A percentile compares a stretch with the other conserved stretches of the same genome.
These are phyloP conservation scores for Telfairia occidentalis DNA, from an alignment of 331 rosid species.

Conservation along the genomic window DNA sequence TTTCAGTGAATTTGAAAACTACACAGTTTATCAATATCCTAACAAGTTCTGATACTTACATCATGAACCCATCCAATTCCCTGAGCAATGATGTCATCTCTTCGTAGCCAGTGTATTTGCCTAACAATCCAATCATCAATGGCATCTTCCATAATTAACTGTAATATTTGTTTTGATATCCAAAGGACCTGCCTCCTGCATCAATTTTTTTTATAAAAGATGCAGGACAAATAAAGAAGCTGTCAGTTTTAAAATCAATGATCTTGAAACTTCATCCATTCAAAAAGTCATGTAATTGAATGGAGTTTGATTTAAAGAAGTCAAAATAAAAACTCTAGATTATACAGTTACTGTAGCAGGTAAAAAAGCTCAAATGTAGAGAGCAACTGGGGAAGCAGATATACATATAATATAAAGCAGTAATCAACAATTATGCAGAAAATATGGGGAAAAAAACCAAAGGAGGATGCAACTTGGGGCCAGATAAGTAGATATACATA, in stretches of 20 bases:
- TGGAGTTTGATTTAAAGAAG: neutral
- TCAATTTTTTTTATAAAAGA: conserved; percentile 9
- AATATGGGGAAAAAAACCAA: neutral
- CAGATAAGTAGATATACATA: neutral
- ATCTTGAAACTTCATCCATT: neutral
- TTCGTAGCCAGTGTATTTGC: conserved; percentile 83
- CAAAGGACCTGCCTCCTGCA: conserved; percentile 95
- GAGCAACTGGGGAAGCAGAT: neutral
- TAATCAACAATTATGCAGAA: conserved; percentile 1
- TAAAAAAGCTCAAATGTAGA: neutral
- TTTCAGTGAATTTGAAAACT: conserved; percentile 7
- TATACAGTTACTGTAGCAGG: neutral
- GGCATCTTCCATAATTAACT: conserved; percentile 90
- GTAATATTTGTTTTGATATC: conserved; percentile 95
- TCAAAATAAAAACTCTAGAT: neutral
- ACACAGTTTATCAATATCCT: neutral
- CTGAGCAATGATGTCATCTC: conserved; percentile 61
- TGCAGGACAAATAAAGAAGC: neutral
- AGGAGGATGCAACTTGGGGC: neutral
- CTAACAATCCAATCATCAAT: conserved; percentile 86
- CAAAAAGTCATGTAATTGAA: neutral
- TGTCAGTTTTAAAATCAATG: neutral
- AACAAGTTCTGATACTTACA: conserved; percentile 42
- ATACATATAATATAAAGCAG: neutral
- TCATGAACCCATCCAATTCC: conserved; percentile 92